phyloP scores from a whole-genome alignment of 2,329 filamentous ascomycete genomes.

The Geoglossum cookeanum region DNA sequence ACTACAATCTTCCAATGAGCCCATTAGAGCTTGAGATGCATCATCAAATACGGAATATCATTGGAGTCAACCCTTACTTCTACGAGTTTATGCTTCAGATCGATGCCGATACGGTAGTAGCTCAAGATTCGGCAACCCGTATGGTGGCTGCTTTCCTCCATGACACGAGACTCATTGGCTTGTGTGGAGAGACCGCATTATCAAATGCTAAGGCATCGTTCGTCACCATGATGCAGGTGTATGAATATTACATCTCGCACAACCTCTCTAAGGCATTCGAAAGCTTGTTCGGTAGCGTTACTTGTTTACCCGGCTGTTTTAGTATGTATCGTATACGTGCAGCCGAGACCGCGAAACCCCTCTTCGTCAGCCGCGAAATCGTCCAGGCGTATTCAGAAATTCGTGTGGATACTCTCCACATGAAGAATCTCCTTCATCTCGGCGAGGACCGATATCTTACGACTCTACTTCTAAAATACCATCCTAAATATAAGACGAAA shows the following conservation, averaged over 20 bases:
- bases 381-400: constrained; percentile 78
- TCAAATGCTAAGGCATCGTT: constrained; percentile 87
- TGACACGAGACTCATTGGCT: constrained; percentile 81
- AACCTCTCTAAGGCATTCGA: constrained; percentile 95
- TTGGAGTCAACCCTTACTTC: constrained; percentile 94
- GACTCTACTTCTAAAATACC: constrained; percentile 79
- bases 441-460: constrained; percentile 97
- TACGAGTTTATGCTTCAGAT: constrained; percentile 96
- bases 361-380: constrained; percentile 88
- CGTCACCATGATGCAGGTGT: constrained; percentile 98
- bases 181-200: constrained; percentile 86
- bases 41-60: constrained; percentile 96
- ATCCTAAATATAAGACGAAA: constrained; percentile 94
- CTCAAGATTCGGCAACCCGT: constrained; percentile 71
- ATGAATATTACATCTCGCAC: constrained; percentile 99
- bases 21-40: constrained; percentile 96
- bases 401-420: constrained; percentile 91
- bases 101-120: constrained; percentile 91
- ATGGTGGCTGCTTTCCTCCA: constrained; percentile 82
- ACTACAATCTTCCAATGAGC: constrained; percentile 93
- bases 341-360: constrained; percentile 80
- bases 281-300: constrained; percentile 90
- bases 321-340: constrained; percentile 96
- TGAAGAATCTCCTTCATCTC: constrained; percentile 93
- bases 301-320: constrained; percentile 96